Percentiles rank a stretch among this genome's conserved stretches.
Conservation (phyloP, 192 early-diverging fungal species). For the Rhizophlyctis rosea region DNA sequence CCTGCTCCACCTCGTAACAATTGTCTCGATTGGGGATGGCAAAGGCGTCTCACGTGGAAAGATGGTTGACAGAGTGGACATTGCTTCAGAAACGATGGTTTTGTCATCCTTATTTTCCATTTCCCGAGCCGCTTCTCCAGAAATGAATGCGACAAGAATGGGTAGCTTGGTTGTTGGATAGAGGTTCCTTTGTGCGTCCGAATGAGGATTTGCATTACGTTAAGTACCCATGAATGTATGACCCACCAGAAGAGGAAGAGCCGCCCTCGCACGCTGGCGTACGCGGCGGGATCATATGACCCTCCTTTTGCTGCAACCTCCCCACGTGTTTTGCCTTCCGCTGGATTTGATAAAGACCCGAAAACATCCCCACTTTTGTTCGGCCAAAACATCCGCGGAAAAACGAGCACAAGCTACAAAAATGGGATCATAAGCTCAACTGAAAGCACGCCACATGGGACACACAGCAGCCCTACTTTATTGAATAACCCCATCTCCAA, state of each 20-base stretch:
- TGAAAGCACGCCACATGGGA: too few relatives aligned
- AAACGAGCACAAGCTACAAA: constrained; percentile 29
- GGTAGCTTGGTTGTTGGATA: constrained; percentile 22
- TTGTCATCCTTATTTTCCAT: constrained; percentile 16
- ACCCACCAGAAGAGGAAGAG: constrained; percentile 21
- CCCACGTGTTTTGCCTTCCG: not conserved
- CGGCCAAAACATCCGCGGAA: constrained; percentile 31
- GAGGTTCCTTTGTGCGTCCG: constrained; percentile 13
- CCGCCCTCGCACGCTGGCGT: constrained; percentile 3
- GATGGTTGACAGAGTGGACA: constrained; percentile 12
- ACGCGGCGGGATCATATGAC: not conserved
- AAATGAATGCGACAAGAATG: constrained; percentile 16
- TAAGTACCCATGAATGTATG: not conserved
- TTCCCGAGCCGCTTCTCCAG: constrained; percentile 18
- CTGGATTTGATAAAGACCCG: constrained; percentile 15
- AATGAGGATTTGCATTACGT: not conserved
- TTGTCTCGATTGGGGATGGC: constrained; percentile 25
- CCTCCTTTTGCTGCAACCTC: not conserved
- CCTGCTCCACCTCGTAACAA: constrained; percentile 23
- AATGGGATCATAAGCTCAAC: too few relatives aligned
- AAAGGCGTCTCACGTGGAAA: constrained; percentile 15
- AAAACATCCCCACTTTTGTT: constrained; percentile 15
- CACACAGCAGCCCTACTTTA: too few relatives aligned
- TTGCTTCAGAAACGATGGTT: constrained; percentile 10
- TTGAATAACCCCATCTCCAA: constrained; percentile 29